phyloP scores from a whole-genome alignment of 305 asterid genomes.

The Striga hermonthica region DNA sequence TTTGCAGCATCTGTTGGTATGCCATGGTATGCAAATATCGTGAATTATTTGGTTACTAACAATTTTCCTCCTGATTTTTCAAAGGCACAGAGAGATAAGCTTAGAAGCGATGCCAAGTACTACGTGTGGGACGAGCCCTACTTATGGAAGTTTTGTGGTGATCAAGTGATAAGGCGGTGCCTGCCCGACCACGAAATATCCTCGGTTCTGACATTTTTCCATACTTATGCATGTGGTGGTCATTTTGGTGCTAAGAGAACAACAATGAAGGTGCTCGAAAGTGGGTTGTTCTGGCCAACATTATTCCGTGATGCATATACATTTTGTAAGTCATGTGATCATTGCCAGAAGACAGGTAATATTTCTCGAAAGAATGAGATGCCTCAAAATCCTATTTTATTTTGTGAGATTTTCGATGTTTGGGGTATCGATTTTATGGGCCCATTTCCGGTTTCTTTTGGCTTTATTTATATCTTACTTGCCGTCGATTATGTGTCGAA shows the following conservation, averaged over 20 bases:
- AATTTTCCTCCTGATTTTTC: no score
- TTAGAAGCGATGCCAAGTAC: no score
- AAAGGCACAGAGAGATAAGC: no score
- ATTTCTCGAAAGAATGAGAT: background rate
- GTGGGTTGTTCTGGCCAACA: background rate
- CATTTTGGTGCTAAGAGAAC: background rate
- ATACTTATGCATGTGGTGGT: background rate
- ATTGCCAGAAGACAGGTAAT: background rate
- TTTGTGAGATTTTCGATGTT: no score
- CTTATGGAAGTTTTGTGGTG: background rate
- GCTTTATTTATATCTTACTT: background rate
- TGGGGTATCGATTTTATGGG: no score
- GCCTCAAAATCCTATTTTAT: background rate
- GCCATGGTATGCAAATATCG: no score
- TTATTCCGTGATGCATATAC: background rate
- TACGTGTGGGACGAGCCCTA: background rate
- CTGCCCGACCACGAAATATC: background rate
- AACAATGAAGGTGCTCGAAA: background rate
- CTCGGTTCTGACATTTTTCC: background rate
- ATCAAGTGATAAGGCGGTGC: background rate
- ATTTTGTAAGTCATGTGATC: background rate
- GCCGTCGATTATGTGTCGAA: background rate
- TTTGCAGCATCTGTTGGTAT: no score
- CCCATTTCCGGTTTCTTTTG: background rate
- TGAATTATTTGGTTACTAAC: no score